Base-by-base conservation (phyloP, 805 yeast genomes). In the Barnettozyma salicaria region DNA sequence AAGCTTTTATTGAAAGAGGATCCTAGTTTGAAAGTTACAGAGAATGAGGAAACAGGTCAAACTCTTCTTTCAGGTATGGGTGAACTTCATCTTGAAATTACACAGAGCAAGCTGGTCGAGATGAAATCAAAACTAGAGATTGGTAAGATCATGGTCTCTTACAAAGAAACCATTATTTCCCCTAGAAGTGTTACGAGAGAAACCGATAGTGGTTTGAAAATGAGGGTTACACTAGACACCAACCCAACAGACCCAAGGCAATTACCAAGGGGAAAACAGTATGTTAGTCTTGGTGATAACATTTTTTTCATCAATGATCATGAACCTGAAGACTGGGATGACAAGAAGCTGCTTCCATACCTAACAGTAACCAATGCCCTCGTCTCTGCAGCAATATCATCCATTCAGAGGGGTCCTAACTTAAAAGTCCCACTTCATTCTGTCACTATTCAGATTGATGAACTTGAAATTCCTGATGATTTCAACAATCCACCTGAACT, bases 51-150 rank as follows among this genome's bases (percentile, higher is more conserved):
- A 48, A 68, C 86, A 39, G 95, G 92, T 6, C 97, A 92, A 61
- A 79, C 89, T 2, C 72, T 89, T 19, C 60, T 92, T 21, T 79
- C 95, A 14, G 98, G 98, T 22, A 90, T 90, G 97, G 98, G 98
- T 27, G 97, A 92, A 54, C 67, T 92, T 32, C 98, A 92, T 61
- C 67, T 92, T 34, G 97, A 92, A 48, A 88, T 92, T 47, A 83
- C 92, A 2, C 70, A 69, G 32, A 92, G 86, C 50, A 68, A 97
- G 38, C 61, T 85, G n/a, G 74, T 73, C 29, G 95, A 87, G 40
- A 68, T 88, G 70, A 80, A 81, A 56, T 96, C 95, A 3, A 77
- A 80, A 39, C 82, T 85, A 1, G 79, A 78, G 22, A 69, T 87
- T 27, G 88, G 96, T 31, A 79, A 80, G 36, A 85, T 92, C 16